Evolutionary conservation across 148 eudicot genomes (phyloP), one percentile per base, ranked within the genome.

Genomic region (Gaultheria prostrata): DNA sequence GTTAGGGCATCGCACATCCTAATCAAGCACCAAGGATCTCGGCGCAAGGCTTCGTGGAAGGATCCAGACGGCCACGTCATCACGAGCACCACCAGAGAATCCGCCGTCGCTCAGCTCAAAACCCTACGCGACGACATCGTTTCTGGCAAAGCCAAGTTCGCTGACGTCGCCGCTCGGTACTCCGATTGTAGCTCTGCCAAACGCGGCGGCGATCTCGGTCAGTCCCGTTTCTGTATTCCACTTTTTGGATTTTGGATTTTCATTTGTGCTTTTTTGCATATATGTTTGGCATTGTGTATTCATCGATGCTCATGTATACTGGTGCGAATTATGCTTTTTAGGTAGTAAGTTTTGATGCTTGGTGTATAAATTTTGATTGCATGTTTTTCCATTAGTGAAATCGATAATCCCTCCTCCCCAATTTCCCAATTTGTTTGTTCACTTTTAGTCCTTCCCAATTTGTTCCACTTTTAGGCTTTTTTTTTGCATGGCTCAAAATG

Each of bases 161-260:
- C 84, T 1, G 98, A 94, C 45, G 89, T 93, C 56, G 98, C 98
- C 2, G 28, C 92, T 28, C 79, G 84, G 1, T 1, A 81, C 85
- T 94, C 98, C 32, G 95, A 95, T 83, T 95, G 98, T 53, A 94
- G 91, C 93, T 95, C 96, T 78, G 98, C 98, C 82, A 95, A 95
- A 74, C 98, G 98, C 84, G 94, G 95, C 80, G 98, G 98, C 69
- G 98, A 95, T 93, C 98, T 95, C 61, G 98, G 98, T 95, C 9
- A 4, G 85, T 57, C 17, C 35, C 28, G 32, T 79, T 50, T 30
- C 80, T 78, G 6, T 20, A 2, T 35, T 73, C 9, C 20, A 4
- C 7, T 73, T 21, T 9, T 39, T 0, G 43, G 1, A 39, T 35
- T 73, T 73, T 15, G 35, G 1, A 39, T 35, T 18, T 73, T 35